A percentile compares a stretch with the other conserved stretches of the same genome.
These are phyloP conservation scores for Suillus cothurnatus DNA, from an alignment of 768 basidiomycete genomes.

Conservation along the genomic window DNA sequence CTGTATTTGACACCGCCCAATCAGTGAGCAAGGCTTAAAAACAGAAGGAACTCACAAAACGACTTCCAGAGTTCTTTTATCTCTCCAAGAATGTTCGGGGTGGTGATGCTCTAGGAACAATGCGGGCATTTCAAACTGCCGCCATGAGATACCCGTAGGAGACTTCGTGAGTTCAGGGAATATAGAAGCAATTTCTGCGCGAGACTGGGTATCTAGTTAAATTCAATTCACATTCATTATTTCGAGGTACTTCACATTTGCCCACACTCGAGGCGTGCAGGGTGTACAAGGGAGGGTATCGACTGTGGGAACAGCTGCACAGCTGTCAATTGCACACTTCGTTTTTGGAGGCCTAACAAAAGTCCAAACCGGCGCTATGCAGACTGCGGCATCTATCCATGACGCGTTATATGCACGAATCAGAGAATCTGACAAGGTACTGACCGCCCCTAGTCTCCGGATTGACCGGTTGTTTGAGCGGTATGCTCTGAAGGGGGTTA, in stretches of 20 bases:
- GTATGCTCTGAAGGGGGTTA: not conserved
- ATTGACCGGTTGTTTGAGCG: not conserved
- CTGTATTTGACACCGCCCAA: not conserved
- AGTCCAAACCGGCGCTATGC: constrained; percentile 18
- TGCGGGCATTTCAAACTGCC: constrained; percentile 30
- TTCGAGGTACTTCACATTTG: constrained; percentile 24
- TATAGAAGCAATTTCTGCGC: constrained; percentile 18
- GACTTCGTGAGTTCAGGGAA: constrained; percentile 29
- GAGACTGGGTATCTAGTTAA: constrained; percentile 21
- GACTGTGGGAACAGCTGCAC: not conserved
- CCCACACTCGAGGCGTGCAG: constrained; percentile 28
- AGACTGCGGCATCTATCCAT: not conserved
- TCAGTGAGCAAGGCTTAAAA: too few species aligned
- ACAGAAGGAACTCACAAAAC: constrained; percentile 21
- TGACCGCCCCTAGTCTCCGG: not conserved
- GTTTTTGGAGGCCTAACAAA: constrained; percentile 16
- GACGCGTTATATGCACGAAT: not conserved
- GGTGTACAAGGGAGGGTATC: constrained; percentile 15
- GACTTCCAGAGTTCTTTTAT: constrained; percentile 20
- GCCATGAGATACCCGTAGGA: constrained; percentile 23
- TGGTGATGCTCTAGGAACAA: constrained; percentile 21
- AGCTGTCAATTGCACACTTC: not conserved
- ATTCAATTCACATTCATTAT: constrained; percentile 5
- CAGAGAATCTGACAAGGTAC: not conserved
- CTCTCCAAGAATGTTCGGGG: constrained; percentile 20